Evolutionary conservation across 441 rosid genomes (phyloP).

Genomic region (Codiaeum variegatum): DNA sequence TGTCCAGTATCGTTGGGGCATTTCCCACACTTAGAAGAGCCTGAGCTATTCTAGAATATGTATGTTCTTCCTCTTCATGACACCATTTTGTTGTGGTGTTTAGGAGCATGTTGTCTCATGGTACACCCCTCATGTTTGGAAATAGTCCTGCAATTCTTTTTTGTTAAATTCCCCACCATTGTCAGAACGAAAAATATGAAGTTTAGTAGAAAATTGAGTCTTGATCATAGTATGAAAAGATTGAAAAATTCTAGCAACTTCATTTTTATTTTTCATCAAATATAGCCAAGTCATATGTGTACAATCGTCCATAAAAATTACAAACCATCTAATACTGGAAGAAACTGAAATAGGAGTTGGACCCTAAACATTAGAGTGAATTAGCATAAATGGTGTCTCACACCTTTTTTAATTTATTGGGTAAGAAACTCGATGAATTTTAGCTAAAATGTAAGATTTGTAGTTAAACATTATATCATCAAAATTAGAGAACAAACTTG

Average conservation of each 20-base stretch:
- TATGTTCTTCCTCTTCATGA: no score
- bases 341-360: not conserved
- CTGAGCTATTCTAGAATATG: no score
- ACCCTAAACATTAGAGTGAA: not conserved
- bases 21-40: no score
- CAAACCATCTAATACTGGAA: not conserved
- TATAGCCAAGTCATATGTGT: no score
- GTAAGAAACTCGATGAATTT: not conserved
- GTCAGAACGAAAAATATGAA: not conserved
- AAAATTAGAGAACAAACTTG: not conserved
- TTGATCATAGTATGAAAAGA: not conserved
- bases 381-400: not conserved
- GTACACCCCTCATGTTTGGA: not conserved
- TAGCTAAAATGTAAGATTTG: not conserved
- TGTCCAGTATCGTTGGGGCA: no score
- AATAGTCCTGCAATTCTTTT: not conserved
- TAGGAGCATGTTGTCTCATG: conserved; percentile 2
- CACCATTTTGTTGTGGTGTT: no score
- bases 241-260: not conserved
- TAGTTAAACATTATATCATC: not conserved
- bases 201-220: not conserved
- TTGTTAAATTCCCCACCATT: not conserved
- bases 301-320: not conserved
- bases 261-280: not conserved
- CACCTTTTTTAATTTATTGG: not conserved